Percentiles rank a stretch among this genome's conserved stretches.
phyloP scores from a whole-genome alignment of 768 basidiomycete species.

The Leccinum olivaceopallidum region DNA sequence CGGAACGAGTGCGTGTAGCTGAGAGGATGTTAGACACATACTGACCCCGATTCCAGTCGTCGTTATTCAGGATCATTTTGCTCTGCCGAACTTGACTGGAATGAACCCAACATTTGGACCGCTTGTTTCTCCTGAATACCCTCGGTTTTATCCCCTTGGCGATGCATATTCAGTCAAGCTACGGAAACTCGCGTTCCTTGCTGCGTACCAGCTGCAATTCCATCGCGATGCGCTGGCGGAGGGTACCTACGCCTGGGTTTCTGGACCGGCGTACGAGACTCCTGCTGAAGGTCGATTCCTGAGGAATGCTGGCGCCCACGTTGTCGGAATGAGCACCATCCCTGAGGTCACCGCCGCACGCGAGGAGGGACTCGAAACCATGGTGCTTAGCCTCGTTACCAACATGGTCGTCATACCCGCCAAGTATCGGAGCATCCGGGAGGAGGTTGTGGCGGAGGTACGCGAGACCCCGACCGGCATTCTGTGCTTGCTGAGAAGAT shows the following conservation, averaged over 20 bases:
- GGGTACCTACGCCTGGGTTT: conserved; percentile 89
- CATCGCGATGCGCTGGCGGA: conserved; percentile 62
- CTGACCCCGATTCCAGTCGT: conserved; percentile 54
- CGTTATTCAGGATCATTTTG: conserved; percentile 82
- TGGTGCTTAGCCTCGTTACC: conserved; percentile 83
- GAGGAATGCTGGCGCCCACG: conserved; percentile 72
- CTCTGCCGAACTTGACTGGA: conserved; percentile 74
- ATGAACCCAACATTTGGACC: conserved; percentile 82
- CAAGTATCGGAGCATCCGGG: conserved; percentile 64
- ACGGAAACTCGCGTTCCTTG: conserved; percentile 71
- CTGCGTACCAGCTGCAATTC: conserved; percentile 62
- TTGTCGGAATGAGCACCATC: conserved; percentile 94
- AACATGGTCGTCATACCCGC: conserved; percentile 80
- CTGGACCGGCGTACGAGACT: conserved; percentile 89
- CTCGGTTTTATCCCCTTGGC: conserved; percentile 83
- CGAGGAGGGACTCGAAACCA: conserved; percentile 71
- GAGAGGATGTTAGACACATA: background rate
- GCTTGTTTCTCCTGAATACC: conserved; percentile 51
- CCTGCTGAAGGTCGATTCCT: conserved; percentile 84
- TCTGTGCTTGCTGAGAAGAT: conserved; percentile 1
- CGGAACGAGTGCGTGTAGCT: conserved; percentile 68
- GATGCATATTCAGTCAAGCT: conserved; percentile 76
- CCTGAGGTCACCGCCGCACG: conserved; percentile 84
- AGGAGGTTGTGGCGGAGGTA: conserved; percentile 79
- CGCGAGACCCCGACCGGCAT: conserved; percentile 14